phyloP scores from a whole-genome alignment of 2,329 filamentous ascomycete species.

The Colletotrichum sp. region DNA sequence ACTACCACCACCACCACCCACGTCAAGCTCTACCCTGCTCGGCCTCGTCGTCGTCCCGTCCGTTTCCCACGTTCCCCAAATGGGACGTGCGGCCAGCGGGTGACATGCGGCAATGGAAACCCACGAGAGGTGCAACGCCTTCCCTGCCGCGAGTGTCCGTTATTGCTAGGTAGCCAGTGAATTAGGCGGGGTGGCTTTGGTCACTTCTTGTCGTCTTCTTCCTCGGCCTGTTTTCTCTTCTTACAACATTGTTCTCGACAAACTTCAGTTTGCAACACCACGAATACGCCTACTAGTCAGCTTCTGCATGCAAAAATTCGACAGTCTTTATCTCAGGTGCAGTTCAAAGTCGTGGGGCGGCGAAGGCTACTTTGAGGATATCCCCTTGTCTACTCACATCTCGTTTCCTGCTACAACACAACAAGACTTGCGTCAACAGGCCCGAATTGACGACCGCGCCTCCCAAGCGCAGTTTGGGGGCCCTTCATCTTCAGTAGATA shows the following conservation, averaged over 20 bases:
- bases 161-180: neutral
- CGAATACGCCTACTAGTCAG: neutral
- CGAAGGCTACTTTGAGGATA: neutral
- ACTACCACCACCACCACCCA: neutral
- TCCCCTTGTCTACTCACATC: neutral
- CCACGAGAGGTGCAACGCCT: conserved; percentile 11
- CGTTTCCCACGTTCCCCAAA: conserved; percentile 9
- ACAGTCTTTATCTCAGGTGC: neutral
- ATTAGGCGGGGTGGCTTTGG: conserved; percentile 1
- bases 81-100: neutral
- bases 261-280: neutral
- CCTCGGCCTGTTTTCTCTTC: neutral
- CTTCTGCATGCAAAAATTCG: neutral
- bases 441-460: neutral
- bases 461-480: neutral
- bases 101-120: conserved; percentile 12
- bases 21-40: conserved; percentile 7
- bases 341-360: neutral
- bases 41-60: neutral
- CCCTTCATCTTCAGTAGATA: neutral
- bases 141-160: conserved; percentile 1
- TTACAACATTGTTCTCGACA: neutral
- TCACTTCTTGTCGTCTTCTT: neutral
- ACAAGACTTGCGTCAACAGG: conserved; percentile 11
- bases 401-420: neutral